Evolutionary conservation across 2,329 filamentous ascomycete species (phyloP).

Genomic region (Fusarium domesticum): DNA sequence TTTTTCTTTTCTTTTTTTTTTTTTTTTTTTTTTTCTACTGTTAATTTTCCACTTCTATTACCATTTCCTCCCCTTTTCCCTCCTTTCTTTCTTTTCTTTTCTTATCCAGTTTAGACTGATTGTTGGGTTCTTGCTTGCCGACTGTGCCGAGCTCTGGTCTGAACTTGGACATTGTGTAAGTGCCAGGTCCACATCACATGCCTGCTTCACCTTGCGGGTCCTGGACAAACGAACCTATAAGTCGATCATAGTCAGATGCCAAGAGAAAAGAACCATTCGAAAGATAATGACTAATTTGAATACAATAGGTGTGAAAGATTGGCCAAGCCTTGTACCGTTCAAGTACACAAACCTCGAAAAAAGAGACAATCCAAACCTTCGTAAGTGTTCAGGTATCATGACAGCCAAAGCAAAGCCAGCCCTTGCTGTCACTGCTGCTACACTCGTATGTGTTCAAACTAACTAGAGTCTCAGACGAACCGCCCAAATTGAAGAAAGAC

Average conservation of each 20-base stretch:
- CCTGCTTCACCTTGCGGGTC: not conserved
- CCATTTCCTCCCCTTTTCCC: not conserved
- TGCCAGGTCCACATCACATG: not conserved
- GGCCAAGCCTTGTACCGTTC: conserved; percentile 45
- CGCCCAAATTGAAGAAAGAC: conserved; percentile 47
- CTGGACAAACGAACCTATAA: not conserved
- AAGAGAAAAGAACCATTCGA: not conserved
- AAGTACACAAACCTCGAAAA: conserved; percentile 49
- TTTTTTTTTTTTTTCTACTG: not conserved
- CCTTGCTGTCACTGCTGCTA: not conserved
- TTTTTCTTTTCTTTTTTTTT: not conserved
- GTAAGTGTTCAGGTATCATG: too few species aligned
- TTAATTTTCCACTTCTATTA: not conserved
- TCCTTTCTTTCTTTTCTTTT: not conserved
- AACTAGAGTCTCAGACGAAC: conserved; percentile 38
- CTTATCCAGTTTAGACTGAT: not conserved
- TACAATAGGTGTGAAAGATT: conserved; percentile 45
- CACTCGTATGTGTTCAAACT: not conserved
- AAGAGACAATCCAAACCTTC: conserved; percentile 50
- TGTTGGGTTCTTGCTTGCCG: conserved; percentile 3
- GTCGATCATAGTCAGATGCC: not conserved
- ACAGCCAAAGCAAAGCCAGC: too few species aligned
- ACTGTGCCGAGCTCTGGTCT: conserved; percentile 2
- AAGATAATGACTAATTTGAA: not conserved
- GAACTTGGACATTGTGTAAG: not conserved